Percentiles rank a stretch among this genome's conserved stretches.
These are phyloP conservation scores for Beauveria brongniartii DNA, from an alignment of 2,329 filamentous ascomycete genomes.

Conservation along the genomic window DNA sequence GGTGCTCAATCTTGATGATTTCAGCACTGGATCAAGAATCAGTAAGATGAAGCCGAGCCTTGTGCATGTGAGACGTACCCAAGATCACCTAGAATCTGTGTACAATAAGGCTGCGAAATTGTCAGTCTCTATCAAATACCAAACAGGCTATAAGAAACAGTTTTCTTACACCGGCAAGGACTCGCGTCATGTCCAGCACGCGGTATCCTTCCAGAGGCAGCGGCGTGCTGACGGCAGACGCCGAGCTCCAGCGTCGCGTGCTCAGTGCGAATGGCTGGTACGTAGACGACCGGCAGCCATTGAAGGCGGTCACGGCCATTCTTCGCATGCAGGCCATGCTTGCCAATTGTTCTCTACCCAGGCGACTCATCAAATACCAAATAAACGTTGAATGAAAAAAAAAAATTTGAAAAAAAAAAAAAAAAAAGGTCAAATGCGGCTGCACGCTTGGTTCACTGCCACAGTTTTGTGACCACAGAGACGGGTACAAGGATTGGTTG, in stretches of 20 bases:
- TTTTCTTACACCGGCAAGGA: slow-evolving; percentile 74
- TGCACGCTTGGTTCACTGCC: not conserved
- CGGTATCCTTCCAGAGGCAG: slow-evolving; percentile 75
- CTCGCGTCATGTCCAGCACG: slow-evolving; percentile 93
- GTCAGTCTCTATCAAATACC: not conserved
- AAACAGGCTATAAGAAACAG: not conserved
- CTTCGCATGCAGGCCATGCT: slow-evolving; percentile 4
- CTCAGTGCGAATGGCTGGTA: not conserved
- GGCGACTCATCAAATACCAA: not conserved
- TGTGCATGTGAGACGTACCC: slow-evolving; percentile 52
- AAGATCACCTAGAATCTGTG: slow-evolving; percentile 90
- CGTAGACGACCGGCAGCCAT: slow-evolving; percentile 1
- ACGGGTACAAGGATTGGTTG: not conserved
- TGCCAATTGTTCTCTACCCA: not conserved
- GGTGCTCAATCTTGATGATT: slow-evolving; percentile 96
- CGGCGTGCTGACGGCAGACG: slow-evolving; percentile 13
- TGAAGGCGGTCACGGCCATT: slow-evolving; percentile 1
- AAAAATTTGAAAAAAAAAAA: no score
- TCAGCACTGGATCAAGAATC: slow-evolving; percentile 57
- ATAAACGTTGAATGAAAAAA: not conserved
- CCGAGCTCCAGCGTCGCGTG: slow-evolving; percentile 8
- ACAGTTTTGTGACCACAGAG: not conserved
- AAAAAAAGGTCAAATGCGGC: not conserved
- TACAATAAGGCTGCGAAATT: slow-evolving; percentile 74
- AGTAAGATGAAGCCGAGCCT: not conserved